Conservation (phyloP, 148 eudicot genomes). For the Arctostaphylos glauca region DNA sequence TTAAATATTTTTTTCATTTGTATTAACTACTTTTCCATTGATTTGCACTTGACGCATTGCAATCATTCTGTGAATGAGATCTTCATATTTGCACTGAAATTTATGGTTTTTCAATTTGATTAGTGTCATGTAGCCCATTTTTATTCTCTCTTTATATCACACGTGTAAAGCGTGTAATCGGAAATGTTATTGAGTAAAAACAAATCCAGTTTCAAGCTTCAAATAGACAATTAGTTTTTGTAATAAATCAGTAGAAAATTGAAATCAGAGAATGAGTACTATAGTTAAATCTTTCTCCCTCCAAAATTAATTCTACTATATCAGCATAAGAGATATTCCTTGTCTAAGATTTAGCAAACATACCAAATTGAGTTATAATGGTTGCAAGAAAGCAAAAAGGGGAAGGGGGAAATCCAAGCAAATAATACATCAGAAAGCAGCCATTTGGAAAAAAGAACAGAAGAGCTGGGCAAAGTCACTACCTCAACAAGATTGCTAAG, state of each 20-base stretch:
- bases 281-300: background rate
- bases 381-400: background rate
- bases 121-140: background rate
- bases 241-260: background rate
- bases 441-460: background rate
- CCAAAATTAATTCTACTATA: background rate
- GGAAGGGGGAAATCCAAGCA: background rate
- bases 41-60: background rate
- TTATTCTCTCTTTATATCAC: background rate
- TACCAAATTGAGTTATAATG: constrained; percentile 9
- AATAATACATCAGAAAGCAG: background rate
- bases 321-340: background rate
- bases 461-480: constrained; percentile 11
- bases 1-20: background rate
- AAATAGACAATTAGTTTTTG: background rate
- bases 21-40: background rate
- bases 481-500: constrained; percentile 97
- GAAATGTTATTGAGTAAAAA: background rate
- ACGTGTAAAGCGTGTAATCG: too few relatives aligned
- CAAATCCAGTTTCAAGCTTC: background rate
- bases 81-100: background rate
- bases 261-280: background rate
- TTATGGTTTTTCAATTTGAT: background rate
- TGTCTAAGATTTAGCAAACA: background rate
- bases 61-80: background rate